Evolutionary conservation across 2,329 filamentous ascomycete genomes (phyloP).

Genomic region (Cercospora beticola): DNA sequence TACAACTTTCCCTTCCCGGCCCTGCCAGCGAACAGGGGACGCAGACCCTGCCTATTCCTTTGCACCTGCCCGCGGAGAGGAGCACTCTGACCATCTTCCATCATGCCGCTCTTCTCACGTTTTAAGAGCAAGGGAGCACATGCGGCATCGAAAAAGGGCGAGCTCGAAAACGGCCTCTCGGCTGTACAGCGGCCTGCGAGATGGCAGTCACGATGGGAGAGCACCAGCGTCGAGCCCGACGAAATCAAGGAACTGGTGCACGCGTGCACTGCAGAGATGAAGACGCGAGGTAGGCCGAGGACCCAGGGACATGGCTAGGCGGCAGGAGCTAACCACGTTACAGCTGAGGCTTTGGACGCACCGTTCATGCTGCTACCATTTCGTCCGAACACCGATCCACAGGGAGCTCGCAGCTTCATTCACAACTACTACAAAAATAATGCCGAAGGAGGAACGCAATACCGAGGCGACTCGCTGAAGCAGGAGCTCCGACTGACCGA

Average conservation of each 20-base stretch:
- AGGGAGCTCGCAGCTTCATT: conserved; percentile 86
- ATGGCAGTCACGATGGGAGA: conserved; percentile 83
- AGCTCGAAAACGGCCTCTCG: conserved; percentile 36
- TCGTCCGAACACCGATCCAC: conserved; percentile 82
- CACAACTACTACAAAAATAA: conserved; percentile 82
- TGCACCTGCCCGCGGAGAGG: neutral
- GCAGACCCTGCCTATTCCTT: conserved; percentile 2
- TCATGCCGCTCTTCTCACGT: conserved; percentile 60
- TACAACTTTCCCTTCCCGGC: neutral
- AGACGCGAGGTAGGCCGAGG: conserved; percentile 74
- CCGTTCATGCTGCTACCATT: conserved; percentile 94
- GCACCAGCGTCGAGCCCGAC: conserved; percentile 78
- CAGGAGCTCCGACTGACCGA: conserved; percentile 92
- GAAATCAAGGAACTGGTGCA: conserved; percentile 86
- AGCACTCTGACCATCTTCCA: neutral
- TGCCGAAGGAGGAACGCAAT: conserved; percentile 57
- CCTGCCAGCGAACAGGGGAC: conserved; percentile 6
- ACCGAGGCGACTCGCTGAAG: conserved; percentile 67
- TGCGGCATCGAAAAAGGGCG: conserved; percentile 56
- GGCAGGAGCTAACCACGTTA: conserved; percentile 14
- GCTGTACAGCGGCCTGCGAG: conserved; percentile 64
- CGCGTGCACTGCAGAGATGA: conserved; percentile 86
- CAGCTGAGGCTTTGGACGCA: conserved; percentile 70
- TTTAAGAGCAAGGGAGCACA: conserved; percentile 72
- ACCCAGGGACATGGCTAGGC: neutral